Percentiles rank a stretch among this genome's conserved stretches.
Conservation (phyloP, 257 asterid genomes). For the Leonotis leonurus region DNA sequence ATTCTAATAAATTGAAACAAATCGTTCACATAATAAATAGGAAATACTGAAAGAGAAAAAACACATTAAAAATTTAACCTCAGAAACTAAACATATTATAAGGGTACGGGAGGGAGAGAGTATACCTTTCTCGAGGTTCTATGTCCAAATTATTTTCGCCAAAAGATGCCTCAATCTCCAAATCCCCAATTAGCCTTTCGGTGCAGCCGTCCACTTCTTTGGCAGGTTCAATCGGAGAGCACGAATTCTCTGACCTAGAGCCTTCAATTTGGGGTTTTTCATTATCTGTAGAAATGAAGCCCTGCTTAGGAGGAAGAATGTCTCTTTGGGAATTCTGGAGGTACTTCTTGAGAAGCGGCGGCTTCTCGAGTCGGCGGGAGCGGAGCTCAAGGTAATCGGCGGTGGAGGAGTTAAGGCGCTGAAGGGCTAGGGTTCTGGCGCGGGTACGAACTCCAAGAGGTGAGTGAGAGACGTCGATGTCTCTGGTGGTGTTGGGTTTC, state of each 20-base stretch:
- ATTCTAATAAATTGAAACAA: not conserved
- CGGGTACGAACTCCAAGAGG: slow-evolving; percentile 76
- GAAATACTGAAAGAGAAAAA: not conserved
- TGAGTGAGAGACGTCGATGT: slow-evolving; percentile 43
- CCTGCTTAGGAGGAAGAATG: slow-evolving; percentile 17
- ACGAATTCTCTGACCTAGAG: slow-evolving; percentile 10
- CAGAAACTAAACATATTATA: not conserved
- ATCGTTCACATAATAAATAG: not conserved
- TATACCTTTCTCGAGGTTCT: slow-evolving; percentile 46
- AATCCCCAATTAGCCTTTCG: slow-evolving; percentile 17
- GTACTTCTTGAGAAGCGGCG: slow-evolving; percentile 22
- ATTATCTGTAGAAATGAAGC: not conserved
- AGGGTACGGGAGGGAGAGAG: not conserved
- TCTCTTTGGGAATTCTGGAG: slow-evolving; percentile 20
- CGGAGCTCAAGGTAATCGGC: slow-evolving; percentile 55
- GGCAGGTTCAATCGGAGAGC: slow-evolving; percentile 17
- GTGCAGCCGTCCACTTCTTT: slow-evolving; percentile 2
- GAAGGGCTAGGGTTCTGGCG: slow-evolving; percentile 80
- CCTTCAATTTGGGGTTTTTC: slow-evolving; percentile 7
- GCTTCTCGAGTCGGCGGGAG: slow-evolving; percentile 51
- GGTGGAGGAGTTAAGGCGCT: slow-evolving; percentile 35
- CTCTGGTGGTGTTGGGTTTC: slow-evolving; percentile 39
- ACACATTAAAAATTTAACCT: not conserved
- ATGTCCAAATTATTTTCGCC: slow-evolving; percentile 49
- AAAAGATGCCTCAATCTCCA: slow-evolving; percentile 40